Evolutionary conservation across 1,284 basidiomycete species (phyloP).

Genomic region (Rhizoctonia solani): DNA sequence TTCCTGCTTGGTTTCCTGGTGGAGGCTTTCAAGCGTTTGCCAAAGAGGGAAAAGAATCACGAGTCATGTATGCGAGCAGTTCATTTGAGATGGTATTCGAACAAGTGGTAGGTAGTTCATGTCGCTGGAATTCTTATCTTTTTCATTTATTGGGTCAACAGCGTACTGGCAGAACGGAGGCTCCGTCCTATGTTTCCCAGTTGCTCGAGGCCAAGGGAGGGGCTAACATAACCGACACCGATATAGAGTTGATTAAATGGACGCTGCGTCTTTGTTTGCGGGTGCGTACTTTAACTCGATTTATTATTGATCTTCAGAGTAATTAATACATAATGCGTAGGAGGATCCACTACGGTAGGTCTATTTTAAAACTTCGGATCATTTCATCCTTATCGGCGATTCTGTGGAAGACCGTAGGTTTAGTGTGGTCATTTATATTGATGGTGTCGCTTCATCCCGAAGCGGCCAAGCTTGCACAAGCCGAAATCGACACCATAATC

Average conservation of each 20-base stretch:
- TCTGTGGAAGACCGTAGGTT: neutral
- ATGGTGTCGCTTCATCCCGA: constrained; percentile 23
- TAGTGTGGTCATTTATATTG: neutral
- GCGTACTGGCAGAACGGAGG: neutral
- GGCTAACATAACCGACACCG: neutral
- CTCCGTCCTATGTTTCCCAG: neutral
- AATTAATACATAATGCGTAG: too few species aligned
- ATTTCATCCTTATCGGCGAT: neutral
- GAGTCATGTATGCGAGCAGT: neutral
- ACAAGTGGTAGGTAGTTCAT: neutral
- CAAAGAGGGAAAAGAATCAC: neutral
- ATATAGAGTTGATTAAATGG: constrained; percentile 8
- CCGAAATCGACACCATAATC: constrained; percentile 36
- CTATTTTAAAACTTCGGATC: neutral
- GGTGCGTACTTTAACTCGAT: neutral
- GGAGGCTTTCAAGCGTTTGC: neutral
- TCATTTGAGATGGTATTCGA: constrained; percentile 1
- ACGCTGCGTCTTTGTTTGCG: constrained; percentile 8
- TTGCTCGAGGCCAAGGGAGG: constrained; percentile 11
- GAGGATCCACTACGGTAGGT: neutral
- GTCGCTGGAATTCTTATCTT: too few species aligned
- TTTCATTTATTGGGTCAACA: too few species aligned
- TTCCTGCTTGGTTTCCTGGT: constrained; percentile 21
- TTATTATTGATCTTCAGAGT: too few species aligned
- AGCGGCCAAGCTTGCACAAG: constrained; percentile 35